Evolutionary conservation across 2,329 filamentous ascomycete species (phyloP).

Genomic region (Hypoxylon rubiginosum): DNA sequence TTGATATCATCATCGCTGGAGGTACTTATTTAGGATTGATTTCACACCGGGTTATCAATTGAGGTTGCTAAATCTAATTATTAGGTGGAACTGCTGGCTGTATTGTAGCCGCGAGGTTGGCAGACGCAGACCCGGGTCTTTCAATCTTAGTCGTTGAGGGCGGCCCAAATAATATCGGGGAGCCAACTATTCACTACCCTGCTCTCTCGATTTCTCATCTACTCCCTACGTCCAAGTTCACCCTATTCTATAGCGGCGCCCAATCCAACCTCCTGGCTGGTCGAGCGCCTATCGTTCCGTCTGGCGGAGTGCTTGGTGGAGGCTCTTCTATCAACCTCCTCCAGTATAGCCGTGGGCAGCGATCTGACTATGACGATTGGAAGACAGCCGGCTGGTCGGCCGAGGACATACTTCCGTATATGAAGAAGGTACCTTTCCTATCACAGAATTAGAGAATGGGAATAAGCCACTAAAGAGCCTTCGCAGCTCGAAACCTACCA

Average conservation of each 20-base stretch:
- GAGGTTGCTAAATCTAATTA: not conserved
- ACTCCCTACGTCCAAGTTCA: constrained; percentile 59
- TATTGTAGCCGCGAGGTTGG: constrained; percentile 63
- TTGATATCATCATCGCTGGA: constrained; percentile 9
- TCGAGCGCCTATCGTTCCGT: constrained; percentile 55
- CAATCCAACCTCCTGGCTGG: constrained; percentile 60
- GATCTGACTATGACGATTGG: constrained; percentile 42
- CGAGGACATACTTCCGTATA: constrained; percentile 59
- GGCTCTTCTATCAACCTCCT: constrained; percentile 62
- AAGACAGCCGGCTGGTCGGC: constrained; percentile 38
- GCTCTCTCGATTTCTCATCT: constrained; percentile 64
- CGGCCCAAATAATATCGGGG: constrained; percentile 62
- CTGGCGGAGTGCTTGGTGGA: constrained; percentile 53
- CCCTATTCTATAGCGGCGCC: constrained; percentile 63
- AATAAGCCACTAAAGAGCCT: constrained; percentile 44
- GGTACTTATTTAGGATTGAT: not conserved
- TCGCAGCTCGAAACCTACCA: constrained; percentile 7
- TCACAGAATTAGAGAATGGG: constrained; percentile 46
- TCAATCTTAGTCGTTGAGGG: constrained; percentile 67
- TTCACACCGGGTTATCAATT: not conserved
- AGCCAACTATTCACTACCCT: constrained; percentile 63
- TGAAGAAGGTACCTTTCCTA: constrained; percentile 59
- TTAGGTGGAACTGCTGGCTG: constrained; percentile 63
- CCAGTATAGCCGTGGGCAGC: constrained; percentile 51
- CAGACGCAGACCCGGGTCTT: constrained; percentile 59